Evolutionary conservation across 192 early-diverging fungal genomes (phyloP), one percentile per base, ranked within the genome.

Genomic region (Rhizoclosmatium sp.): DNA sequence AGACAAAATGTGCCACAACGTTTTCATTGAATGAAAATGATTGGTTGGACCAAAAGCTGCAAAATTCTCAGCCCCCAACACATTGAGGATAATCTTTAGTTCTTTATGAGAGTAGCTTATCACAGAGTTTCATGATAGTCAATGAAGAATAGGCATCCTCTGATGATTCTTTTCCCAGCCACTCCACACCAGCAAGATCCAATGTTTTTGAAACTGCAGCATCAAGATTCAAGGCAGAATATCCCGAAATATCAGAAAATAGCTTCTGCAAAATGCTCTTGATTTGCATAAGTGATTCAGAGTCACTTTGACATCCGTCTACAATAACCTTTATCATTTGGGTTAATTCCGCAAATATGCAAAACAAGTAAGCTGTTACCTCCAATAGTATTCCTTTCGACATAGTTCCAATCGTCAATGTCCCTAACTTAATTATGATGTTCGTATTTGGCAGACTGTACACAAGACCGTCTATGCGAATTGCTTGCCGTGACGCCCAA

Each of bases 371-470:
- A 62, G 10, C 4, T 3, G 4, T 66, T 41, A 76, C 75, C 64
- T 76, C 75, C 2, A 76, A 23, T n/a, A 76, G 41, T 40, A 76
- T 64, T 12, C 75, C 75, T 47, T 67, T 76, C 4, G 47, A 12
- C 64, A 67, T 54, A 4, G 75, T 49, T 12, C 75, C 75, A 39
- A 76, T 61, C 16, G 65, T 76, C 10, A 76, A 14, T 16, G 75
- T n/a, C 10, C 75, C 75, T 14, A 76, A 12, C 12, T 46, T 66
- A 47, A 76, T 46, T 21, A 9, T 51, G 5, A 76, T 39, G n/a
- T 14, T n/a, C n/a, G 47, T 14, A 54, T 76, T 76, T 12, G 75
- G 62, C 10, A 42, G 42, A 9, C 40, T 10, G 42, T 76, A 76
- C 23, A 23, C 31, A 10, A 40, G 5, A 10, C 75, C 75, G 41